Base-by-base conservation (phyloP, 768 basidiomycete genomes). In the Pilatotrama ljubarskyi region DNA sequence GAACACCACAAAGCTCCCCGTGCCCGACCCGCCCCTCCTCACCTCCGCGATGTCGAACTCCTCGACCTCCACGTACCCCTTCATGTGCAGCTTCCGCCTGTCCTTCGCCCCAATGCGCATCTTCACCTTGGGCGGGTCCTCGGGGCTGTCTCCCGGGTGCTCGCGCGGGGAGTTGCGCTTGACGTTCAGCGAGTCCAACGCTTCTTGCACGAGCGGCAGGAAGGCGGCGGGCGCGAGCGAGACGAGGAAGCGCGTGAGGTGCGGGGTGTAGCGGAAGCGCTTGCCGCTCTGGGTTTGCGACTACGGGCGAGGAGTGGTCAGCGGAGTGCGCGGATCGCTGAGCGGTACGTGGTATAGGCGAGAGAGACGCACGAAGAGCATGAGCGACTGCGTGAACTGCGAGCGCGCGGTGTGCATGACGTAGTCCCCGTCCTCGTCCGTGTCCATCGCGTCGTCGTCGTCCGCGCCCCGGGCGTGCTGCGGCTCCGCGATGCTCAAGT, bases 191-290 rank as follows among this genome's bases (percentile, higher is more conserved):
- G 52, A 64, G 37, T 78, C 75, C 11, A 92, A 75, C 32, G 79
- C 80, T 50, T 83, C 81, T 53, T 82, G 76, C 50, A 93, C 72
- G 55, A 86, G 76, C 4, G 73, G 66, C 40, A 86, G 68, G 42
- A 92, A 75, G 3, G 81, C 72, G 0, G 74, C 72, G 0, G 89
- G 88, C 0, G 77, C 76, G 3, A 87, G 69, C 0, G 79, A 71
- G 0, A 87, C 81, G 71, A 92, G 94, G 78, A 95, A 94, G 0
- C 92, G 86, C 0, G 93, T 93, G 17, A 93, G 80, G 58, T 86
- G 82, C 0, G 91, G 88, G 1, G 78, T 86, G 66, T 93, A 92
- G 11, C 85, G 82, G 55, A 43, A 54, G 25, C 76, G 78, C 40
- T 15, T n/a, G 3, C 92, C 92, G 1, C 76, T 74, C 75, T 91